Conservation (phyloP, 2,329 filamentous ascomycete species). For the Penicillium sp. region DNA sequence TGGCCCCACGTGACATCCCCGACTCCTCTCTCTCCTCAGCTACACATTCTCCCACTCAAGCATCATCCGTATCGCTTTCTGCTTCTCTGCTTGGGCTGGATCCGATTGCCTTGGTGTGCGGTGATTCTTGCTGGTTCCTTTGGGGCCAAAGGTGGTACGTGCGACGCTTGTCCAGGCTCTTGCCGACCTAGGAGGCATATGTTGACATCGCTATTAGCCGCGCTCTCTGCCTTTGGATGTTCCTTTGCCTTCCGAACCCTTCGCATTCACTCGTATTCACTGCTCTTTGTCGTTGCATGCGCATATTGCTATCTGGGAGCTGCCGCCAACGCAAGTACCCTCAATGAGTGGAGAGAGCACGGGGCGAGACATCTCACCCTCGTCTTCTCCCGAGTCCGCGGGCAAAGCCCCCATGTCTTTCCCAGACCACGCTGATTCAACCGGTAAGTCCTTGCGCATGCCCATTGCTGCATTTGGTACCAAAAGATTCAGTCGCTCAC, state of each 20-base stretch:
- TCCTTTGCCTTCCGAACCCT: slow-evolving; percentile 8
- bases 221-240: slow-evolving; percentile 8
- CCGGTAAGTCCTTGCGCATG: slow-evolving; percentile 24
- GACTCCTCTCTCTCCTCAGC: slow-evolving; percentile 16
- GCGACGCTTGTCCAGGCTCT: background rate
- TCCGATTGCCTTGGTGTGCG: slow-evolving; percentile 6
- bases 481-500: slow-evolving; percentile 11
- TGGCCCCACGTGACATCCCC: slow-evolving; percentile 18
- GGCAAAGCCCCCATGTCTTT: slow-evolving; percentile 35
- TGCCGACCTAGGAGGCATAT: slow-evolving; percentile 13
- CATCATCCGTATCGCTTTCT: slow-evolving; percentile 13
- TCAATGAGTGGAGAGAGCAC: slow-evolving; percentile 35
- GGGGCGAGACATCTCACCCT: slow-evolving; percentile 29
- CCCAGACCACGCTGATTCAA: slow-evolving; percentile 24
- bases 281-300: background rate
- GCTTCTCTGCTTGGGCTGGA: slow-evolving; percentile 6
- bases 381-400: slow-evolving; percentile 26
- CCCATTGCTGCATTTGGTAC: background rate
- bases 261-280: background rate
- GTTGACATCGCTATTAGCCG: slow-evolving; percentile 16
- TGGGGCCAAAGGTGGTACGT: slow-evolving; percentile 15
- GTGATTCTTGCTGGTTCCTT: slow-evolving; percentile 10
- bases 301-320: background rate
- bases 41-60: slow-evolving; percentile 9
- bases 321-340: slow-evolving; percentile 1